phyloP scores from a whole-genome alignment of 805 yeast genomes.

The Yamadazyma sp. region DNA sequence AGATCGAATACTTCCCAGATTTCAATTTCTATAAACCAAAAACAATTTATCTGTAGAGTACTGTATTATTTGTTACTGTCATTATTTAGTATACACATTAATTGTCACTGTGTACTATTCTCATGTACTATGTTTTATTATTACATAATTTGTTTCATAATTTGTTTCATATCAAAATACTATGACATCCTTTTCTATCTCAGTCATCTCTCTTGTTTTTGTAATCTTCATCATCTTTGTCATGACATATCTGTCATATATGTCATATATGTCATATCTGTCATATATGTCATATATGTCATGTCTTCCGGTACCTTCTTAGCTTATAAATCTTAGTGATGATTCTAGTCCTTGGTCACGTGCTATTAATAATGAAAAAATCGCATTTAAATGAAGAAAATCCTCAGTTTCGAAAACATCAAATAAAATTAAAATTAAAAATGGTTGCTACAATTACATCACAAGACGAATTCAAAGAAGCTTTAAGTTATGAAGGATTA shows the following conservation, averaged over 20 bases:
- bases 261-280: background rate
- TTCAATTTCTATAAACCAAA: slow-evolving; percentile 6
- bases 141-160: no score
- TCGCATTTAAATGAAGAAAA: background rate
- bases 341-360: slow-evolving; percentile 4
- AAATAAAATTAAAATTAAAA: slow-evolving; percentile 11
- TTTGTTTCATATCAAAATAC: no score
- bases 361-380: slow-evolving; percentile 4
- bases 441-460: slow-evolving; percentile 37
- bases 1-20: slow-evolving; percentile 1
- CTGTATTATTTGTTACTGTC: no score
- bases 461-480: slow-evolving; percentile 60
- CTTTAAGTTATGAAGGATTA: slow-evolving; percentile 60
- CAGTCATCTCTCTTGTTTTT: no score
- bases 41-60: no score
- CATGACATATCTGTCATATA: no score
- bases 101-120: background rate
- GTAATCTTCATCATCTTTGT: no score
- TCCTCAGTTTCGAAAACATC: background rate
- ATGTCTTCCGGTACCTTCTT: no score
- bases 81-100: no score
- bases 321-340: background rate
- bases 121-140: no score
- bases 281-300: background rate
- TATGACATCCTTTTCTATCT: no score